These are phyloP conservation scores for Pythium dissotocum DNA, from an alignment of 352 stramenopile species.

Conservation along the genomic window DNA sequence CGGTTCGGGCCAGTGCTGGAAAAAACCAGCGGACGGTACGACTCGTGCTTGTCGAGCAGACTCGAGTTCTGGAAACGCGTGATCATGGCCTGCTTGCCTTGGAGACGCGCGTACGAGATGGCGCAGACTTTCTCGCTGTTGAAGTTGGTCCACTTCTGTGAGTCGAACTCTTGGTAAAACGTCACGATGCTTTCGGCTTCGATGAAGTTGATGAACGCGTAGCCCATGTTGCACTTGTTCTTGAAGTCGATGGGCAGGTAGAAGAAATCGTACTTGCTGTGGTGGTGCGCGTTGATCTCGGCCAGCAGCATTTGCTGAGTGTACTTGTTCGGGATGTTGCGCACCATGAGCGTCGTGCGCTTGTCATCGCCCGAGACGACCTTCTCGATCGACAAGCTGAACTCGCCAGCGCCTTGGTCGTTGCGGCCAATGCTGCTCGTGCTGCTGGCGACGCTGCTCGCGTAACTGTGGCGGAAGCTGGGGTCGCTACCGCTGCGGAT, in stretches of 20 bases:
- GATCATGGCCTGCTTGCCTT: constrained; percentile 98
- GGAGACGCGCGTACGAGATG: constrained; percentile 98
- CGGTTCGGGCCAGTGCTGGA: constrained; percentile 70
- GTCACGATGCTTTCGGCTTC: constrained; percentile 71
- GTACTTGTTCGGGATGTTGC: constrained; percentile 99
- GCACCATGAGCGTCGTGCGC: constrained; percentile 99
- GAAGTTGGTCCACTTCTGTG: constrained; percentile 96
- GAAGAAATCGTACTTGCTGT: constrained; percentile 98
- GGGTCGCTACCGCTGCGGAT: constrained; percentile 32
- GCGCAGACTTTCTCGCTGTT: constrained; percentile 99
- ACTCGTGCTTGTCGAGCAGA: constrained; percentile 92
- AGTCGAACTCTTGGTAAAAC: constrained; percentile 86
- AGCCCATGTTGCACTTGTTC: constrained; percentile 99
- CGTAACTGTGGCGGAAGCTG: constrained; percentile 27
- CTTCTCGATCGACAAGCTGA: constrained; percentile 73
- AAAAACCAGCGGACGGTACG: constrained; percentile 93
- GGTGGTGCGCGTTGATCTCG: constrained; percentile 94
- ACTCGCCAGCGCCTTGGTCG: constrained; percentile 71
- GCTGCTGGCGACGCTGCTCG: constrained; percentile 32
- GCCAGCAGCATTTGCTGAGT: constrained; percentile 98
- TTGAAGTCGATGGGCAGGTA: constrained; percentile 99
- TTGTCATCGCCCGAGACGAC: constrained; percentile 89
- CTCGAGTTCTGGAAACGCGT: constrained; percentile 98
- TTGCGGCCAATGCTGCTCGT: constrained; percentile 47
- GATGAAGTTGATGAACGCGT: constrained; percentile 99